Evolutionary conservation across 2,329 filamentous ascomycete species (phyloP), one percentile per base, ranked within the genome.

Genomic region (Neurospora sp.): DNA sequence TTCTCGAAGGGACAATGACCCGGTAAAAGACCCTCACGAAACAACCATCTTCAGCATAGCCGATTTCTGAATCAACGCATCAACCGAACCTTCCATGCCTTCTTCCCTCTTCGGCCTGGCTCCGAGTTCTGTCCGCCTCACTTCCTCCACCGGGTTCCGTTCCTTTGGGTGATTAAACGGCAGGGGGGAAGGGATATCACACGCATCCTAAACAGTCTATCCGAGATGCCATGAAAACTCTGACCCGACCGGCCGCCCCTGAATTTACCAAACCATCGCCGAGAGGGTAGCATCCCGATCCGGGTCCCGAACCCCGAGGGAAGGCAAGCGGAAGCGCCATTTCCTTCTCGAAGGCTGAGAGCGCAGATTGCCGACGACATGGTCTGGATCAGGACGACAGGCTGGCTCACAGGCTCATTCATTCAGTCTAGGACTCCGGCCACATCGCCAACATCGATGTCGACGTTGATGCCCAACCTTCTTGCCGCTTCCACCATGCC

Each of bases 401-500:
- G 28, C 28, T 52, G 42, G 42, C 42, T 52, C 43, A 52, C 10
- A 23, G 2, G 19, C 19, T 23, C 28, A 36, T 15, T 36, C 17
- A 46, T 17, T 46, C 52, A 62, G 52, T 28, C 52, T 62, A 36
- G 28, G 28, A 62, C 52, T 62, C 52, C 8, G 52, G 52, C 52
- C 28, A n/a, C 52, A 36, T 62, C 52, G 52, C 28, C 28, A 36
- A 17, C 13, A 36, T 62, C 15, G 23, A 58, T 33, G 52, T 62
- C 66, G 39, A n/a, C 33, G 15, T 43, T 42, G 33, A 58, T 62
- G 39, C 70, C 73, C 17, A 89, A 80, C 74, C 79, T 80, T 69
- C 78, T 80, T 3, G 85, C 85, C 28, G 86, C 78, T 74, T 86
- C 84, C 46, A 85, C 69, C 69, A 89, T 84, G 0, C 80, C 90